Evolutionary conservation across 768 basidiomycete species (phyloP).

Genomic region (Rossbeevera mucosa): DNA sequence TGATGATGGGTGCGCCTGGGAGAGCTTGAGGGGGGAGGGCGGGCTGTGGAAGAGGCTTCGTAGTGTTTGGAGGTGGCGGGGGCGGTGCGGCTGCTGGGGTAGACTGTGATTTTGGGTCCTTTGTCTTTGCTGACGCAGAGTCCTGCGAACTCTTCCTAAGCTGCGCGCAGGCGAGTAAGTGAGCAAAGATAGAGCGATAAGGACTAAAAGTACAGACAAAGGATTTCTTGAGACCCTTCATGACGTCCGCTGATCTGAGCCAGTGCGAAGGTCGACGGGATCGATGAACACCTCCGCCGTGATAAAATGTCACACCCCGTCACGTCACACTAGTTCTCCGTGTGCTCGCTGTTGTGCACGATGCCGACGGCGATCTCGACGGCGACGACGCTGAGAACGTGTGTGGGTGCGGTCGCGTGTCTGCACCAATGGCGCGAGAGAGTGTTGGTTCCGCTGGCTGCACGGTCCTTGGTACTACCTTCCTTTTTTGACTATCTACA

Average conservation of each 20-base stretch:
- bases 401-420: neutral
- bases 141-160: conserved; percentile 69
- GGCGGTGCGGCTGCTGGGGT: conserved; percentile 42
- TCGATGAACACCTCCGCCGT: conserved; percentile 37
- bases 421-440: neutral
- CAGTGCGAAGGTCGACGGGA: conserved; percentile 26
- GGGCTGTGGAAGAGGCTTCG: conserved; percentile 60
- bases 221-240: conserved; percentile 87
- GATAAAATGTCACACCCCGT: conserved; percentile 29
- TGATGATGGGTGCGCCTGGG: conserved; percentile 33
- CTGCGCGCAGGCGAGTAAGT: conserved; percentile 32
- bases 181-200: conserved; percentile 21
- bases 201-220: conserved; percentile 40
- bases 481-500: conserved; percentile 22
- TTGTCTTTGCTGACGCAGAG: conserved; percentile 59
- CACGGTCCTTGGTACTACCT: neutral
- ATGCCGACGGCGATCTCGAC: neutral
- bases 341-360: conserved; percentile 3
- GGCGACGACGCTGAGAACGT: neutral
- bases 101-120: conserved; percentile 52
- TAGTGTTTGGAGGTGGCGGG: conserved; percentile 59
- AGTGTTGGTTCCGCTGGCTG: neutral
- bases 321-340: conserved; percentile 23
- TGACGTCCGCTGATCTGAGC: conserved; percentile 13
- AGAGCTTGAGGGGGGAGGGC: conserved; percentile 36